Percentiles rank a stretch among this genome's conserved stretches.
phyloP scores from a whole-genome alignment of 116 monocot species.

The Dioscorea cayenensis region DNA sequence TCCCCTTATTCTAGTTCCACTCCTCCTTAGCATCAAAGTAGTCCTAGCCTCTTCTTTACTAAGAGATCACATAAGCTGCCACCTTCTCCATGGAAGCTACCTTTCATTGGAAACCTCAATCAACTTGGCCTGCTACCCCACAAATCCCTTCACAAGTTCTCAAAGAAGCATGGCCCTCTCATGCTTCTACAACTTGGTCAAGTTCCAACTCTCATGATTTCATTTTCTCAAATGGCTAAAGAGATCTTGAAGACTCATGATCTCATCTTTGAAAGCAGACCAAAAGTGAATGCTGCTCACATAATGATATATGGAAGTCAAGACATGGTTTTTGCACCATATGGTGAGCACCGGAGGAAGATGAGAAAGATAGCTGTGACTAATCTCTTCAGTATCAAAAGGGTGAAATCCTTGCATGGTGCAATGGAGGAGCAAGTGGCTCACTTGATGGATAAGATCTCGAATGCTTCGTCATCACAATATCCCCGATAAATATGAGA shows the following conservation, averaged over 20 bases:
- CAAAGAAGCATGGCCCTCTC: conserved; percentile 3
- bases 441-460: background rate
- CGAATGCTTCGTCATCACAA: background rate
- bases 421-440: conserved; percentile 1
- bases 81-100: background rate
- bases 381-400: conserved; percentile 1
- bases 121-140: background rate
- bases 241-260: conserved; percentile 6
- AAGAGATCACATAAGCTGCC: background rate
- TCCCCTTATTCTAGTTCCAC: background rate
- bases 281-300: background rate
- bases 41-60: background rate
- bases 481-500: background rate
- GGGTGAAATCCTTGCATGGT: background rate
- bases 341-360: background rate
- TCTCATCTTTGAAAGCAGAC: background rate
- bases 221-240: background rate
- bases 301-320: background rate
- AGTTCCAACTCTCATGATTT: background rate
- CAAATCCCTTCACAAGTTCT: background rate
- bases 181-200: conserved; percentile 3
- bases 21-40: background rate
- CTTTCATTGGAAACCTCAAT: conserved; percentile 11
- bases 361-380: background rate
- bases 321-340: background rate